These are phyloP conservation scores for Yamadazyma atmosphaerica DNA, from an alignment of 1,139 yeast genomes.

Conservation along the genomic window DNA sequence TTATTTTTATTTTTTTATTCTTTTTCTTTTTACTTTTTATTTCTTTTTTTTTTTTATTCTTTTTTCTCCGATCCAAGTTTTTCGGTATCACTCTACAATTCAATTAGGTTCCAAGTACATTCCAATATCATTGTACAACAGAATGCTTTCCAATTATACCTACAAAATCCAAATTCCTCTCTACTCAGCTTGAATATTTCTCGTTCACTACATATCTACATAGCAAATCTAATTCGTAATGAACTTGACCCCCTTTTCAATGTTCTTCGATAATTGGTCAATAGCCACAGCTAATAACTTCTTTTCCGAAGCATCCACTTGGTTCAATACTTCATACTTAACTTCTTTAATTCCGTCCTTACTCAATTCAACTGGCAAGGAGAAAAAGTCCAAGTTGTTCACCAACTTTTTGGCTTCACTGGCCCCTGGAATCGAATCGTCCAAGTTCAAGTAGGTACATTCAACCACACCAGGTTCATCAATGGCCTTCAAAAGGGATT, in stretches of 20 bases:
- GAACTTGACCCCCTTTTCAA: slow-evolving; percentile 56
- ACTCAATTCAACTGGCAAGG: slow-evolving; percentile 88
- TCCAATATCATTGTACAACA: too few relatives aligned
- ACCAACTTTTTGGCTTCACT: slow-evolving; percentile 74
- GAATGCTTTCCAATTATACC: too few relatives aligned
- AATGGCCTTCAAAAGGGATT: slow-evolving; percentile 77
- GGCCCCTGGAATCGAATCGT: slow-evolving; percentile 50
- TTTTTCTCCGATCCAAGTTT: too few relatives aligned
- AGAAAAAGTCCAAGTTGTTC: slow-evolving; percentile 89
- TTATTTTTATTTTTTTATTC: too few relatives aligned
- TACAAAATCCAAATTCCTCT: too few relatives aligned
- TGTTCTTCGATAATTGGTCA: slow-evolving; percentile 77
- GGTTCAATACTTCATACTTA: slow-evolving; percentile 50
- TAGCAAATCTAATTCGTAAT: slow-evolving; percentile 4
- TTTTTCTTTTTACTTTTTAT: too few relatives aligned
- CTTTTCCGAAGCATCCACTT: slow-evolving; percentile 60
- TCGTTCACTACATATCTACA: neutral
- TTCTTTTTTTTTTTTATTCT: too few relatives aligned
- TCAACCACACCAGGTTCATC: slow-evolving; percentile 75
- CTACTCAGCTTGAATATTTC: too few relatives aligned
- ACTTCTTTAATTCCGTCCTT: slow-evolving; percentile 82
- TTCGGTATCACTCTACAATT: too few relatives aligned
- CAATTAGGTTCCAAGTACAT: too few relatives aligned
- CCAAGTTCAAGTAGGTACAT: slow-evolving; percentile 65
- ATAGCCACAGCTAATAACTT: slow-evolving; percentile 77